phyloP scores from a whole-genome alignment of 805 yeast genomes.

The Soucietia sequanensis region DNA sequence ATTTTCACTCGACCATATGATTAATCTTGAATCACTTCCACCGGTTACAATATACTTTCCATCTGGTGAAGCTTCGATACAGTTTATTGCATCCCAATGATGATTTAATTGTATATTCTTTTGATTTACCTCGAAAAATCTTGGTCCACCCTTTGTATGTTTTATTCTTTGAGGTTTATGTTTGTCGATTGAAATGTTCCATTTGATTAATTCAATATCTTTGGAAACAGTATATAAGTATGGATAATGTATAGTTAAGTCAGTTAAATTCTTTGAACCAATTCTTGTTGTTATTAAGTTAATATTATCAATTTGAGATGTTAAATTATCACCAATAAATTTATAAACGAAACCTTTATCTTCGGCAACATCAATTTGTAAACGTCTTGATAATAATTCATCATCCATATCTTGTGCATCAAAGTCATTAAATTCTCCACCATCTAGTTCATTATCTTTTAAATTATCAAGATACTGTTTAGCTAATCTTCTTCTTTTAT shows the following conservation, averaged over 20 bases:
- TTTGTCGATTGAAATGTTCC: slow-evolving; percentile 53
- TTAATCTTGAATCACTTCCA: slow-evolving; percentile 75
- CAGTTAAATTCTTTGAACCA: slow-evolving; percentile 58
- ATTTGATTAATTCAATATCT: slow-evolving; percentile 76
- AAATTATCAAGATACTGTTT: slow-evolving; percentile 85
- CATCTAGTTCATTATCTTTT: slow-evolving; percentile 51
- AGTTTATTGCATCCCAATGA: slow-evolving; percentile 71
- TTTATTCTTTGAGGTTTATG: slow-evolving; percentile 65
- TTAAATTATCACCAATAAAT: slow-evolving; percentile 53
- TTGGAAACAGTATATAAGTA: slow-evolving; percentile 78
- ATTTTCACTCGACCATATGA: slow-evolving; percentile 83
- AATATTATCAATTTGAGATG: slow-evolving; percentile 38
- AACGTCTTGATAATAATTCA: slow-evolving; percentile 77
- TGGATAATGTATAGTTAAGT: slow-evolving; percentile 55
- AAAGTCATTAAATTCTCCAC: slow-evolving; percentile 48
- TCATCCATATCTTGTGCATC: slow-evolving; percentile 91
- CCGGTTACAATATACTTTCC: slow-evolving; percentile 91
- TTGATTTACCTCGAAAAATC: slow-evolving; percentile 38
- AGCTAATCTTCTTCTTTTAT: slow-evolving; percentile 90
- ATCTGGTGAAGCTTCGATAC: slow-evolving; percentile 83
- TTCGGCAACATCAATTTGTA: slow-evolving; percentile 88
- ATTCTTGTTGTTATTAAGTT: slow-evolving; percentile 50
- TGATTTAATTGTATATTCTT: slow-evolving; percentile 60
- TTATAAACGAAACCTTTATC: slow-evolving; percentile 80
- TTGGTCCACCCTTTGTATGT: slow-evolving; percentile 61